Percentiles rank a stretch among this genome's conserved stretches.
phyloP scores from a whole-genome alignment of 768 basidiomycete genomes.

The Agaricus blazei region DNA sequence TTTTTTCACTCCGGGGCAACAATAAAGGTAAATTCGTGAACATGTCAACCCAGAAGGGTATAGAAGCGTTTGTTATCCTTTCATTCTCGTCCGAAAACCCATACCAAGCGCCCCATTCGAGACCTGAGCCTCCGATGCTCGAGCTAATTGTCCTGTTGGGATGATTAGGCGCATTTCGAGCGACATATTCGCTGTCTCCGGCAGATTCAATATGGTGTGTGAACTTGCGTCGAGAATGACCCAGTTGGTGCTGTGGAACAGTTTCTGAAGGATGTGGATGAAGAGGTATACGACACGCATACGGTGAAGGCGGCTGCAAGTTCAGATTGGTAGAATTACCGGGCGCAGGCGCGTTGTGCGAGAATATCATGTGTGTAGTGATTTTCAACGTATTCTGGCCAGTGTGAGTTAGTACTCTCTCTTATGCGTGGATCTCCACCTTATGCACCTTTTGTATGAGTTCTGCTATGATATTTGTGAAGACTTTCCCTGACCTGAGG shows the following conservation, averaged over 20 bases:
- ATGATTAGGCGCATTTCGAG: constrained; percentile 33
- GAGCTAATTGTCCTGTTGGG: constrained; percentile 29
- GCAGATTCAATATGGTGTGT: constrained; percentile 28
- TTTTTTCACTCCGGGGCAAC: constrained; percentile 41
- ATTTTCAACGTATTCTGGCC: constrained; percentile 41
- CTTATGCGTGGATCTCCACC: not conserved
- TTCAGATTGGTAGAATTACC: constrained; percentile 22
- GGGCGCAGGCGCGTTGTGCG: constrained; percentile 31
- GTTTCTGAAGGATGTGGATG: constrained; percentile 45
- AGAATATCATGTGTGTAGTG: constrained; percentile 53
- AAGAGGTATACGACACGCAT: constrained; percentile 56
- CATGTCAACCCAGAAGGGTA: constrained; percentile 56
- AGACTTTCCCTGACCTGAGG: constrained; percentile 45
- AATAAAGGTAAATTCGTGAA: constrained; percentile 41
- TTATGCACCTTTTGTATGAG: constrained; percentile 48
- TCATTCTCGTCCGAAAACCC: constrained; percentile 37
- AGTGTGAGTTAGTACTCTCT: not conserved
- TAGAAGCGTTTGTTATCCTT: constrained; percentile 37
- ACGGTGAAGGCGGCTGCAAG: constrained; percentile 47
- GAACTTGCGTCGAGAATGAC: constrained; percentile 27
- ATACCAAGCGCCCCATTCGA: constrained; percentile 59
- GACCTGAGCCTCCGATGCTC: constrained; percentile 47
- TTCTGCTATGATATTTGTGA: constrained; percentile 55
- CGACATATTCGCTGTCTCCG: constrained; percentile 34
- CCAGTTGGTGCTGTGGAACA: constrained; percentile 12